Base-by-base conservation (phyloP, 2,329 filamentous ascomycete genomes). In the Penicillium sp. region DNA sequence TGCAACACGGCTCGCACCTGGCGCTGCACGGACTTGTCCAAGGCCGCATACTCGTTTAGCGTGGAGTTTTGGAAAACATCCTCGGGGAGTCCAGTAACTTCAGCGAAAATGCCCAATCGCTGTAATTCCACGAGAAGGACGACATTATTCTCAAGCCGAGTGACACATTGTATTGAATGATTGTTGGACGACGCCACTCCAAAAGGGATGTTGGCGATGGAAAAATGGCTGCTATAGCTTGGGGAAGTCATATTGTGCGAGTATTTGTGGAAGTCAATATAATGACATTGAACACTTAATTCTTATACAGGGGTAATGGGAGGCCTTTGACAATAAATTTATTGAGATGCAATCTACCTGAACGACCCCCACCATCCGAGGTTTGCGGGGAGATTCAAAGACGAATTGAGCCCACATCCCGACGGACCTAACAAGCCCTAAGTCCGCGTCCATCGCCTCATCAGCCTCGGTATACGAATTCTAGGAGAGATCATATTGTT, bases 191-290 rank as follows among this genome's bases (percentile, higher is more conserved):
- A 81, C 23, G 76, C 79, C 12, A 83, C 74, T 9, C 80, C 79
- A 45, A 79, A 83, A 0, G 81, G 80, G 36, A 83, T 77, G 53
- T 83, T 83, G 18, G 71, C 64, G 38, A 79, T 62, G 0, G 79
- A 81, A 59, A 83, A 83, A 21, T 66, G 63, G 29, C 52, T 53
- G n/a, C 50, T 53, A 26, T 63, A 65, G 1, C 51, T 45, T 12
- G 57, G 42, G 33, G 62, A 64, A 6, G 59, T 49, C 62, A 65
- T 65, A 9, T 18, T 48, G 39, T 48, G 39, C 49, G 23, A 15
- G 34, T 26, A 2, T 42, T 12, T 41, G 21, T 18, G 6, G 38
- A 3, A 10, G 6, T n/a, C 8, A 21, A 21, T 2, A 24, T 3
- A 24, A 41, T 15, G 24, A 13, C 23, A 31, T 38, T n/a, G 47